A percentile compares a stretch with the other conserved stretches of the same genome.
Evolutionary conservation across 768 basidiomycete genomes (phyloP).

Genomic region (Hygrocybe coccinea): DNA sequence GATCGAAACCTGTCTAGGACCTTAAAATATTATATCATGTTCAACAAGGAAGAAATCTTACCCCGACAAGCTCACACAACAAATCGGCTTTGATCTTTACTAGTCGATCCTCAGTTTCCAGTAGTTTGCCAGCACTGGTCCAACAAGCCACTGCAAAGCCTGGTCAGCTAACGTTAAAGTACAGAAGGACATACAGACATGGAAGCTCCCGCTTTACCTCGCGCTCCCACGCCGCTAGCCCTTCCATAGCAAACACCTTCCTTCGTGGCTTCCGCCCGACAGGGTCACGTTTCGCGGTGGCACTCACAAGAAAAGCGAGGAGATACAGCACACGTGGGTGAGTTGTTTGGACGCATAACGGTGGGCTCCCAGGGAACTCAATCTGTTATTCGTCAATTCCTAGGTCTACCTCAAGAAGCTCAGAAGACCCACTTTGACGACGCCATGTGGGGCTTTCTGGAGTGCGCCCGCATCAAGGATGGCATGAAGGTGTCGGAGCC

Average conservation of each 20-base stretch:
- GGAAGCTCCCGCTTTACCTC: constrained; percentile 40
- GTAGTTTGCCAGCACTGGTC: constrained; percentile 48
- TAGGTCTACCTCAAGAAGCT: constrained; percentile 3
- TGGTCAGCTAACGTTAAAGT: constrained; percentile 2
- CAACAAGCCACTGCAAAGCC: constrained; percentile 47
- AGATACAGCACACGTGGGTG: constrained; percentile 63
- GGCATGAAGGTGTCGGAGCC: constrained; percentile 58
- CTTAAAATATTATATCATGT: background rate
- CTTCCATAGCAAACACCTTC: constrained; percentile 64
- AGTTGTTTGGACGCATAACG: constrained; percentile 55
- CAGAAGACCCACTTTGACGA: constrained; percentile 28
- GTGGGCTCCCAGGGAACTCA: constrained; percentile 34
- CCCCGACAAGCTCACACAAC: constrained; percentile 63
- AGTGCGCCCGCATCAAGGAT: constrained; percentile 58
- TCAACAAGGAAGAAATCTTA: constrained; percentile 27
- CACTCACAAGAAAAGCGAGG: constrained; percentile 63
- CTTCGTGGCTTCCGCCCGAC: constrained; percentile 71
- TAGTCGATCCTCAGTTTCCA: constrained; percentile 44
- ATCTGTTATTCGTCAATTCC: constrained; percentile 32
- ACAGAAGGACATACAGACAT: constrained; percentile 27
- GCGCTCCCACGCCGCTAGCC: constrained; percentile 45
- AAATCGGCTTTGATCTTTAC: constrained; percentile 67
- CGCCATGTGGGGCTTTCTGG: constrained; percentile 26
- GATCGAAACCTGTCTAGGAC: constrained; percentile 48
- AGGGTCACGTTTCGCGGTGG: constrained; percentile 63